Evolutionary conservation across 768 basidiomycete genomes (phyloP), one percentile per base, ranked within the genome.

Genomic region (Suillus weaverae): DNA sequence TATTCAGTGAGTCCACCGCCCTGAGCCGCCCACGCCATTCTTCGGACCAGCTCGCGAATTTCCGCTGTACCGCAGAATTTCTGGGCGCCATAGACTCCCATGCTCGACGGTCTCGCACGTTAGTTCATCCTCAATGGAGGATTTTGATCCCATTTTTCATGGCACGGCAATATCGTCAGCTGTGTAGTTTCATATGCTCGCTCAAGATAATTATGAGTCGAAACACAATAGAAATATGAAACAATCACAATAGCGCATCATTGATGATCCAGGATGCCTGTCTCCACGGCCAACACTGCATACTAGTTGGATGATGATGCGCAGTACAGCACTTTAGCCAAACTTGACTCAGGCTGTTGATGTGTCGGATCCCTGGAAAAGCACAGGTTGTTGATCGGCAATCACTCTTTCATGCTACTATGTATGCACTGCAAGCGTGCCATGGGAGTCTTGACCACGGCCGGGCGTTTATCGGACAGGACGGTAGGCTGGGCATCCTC

Each of bases 281-380:
- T 26, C 36, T 26, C 55, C 55, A 26, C 9, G 55, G 14, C 18
- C 56, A 39, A 16, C 56, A 57, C 36, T 0, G 56, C 56, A 59
- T 41, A 6, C 2, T 30, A 10, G 26, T 59, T 16, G 18, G 11
- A 59, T n/a, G n/a, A n/a, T n/a, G n/a, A n/a, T 59, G 38, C 57
- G 38, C 57, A 59, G 57, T 41, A 41, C 11, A 41, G 10, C 57
- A 59, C 57, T 59, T 59, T 59, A 59, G 9, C 57, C 57, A 59
- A 59, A 41, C 38, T 59, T 59, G 39, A 39, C 30, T n/a, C 33
- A 55, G 33, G 22, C 14, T 14, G 22, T 18, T 39, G 56, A 59
- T 30, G 22, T 26, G 5, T 38, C 5, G 22, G 20, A 18, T 30
- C 36, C 16, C 38, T 26, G 9, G 11, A 7, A 39, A 41, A 26